Base-by-base conservation (phyloP, 2,329 filamentous ascomycete species). In the Clathrospora elynae region DNA sequence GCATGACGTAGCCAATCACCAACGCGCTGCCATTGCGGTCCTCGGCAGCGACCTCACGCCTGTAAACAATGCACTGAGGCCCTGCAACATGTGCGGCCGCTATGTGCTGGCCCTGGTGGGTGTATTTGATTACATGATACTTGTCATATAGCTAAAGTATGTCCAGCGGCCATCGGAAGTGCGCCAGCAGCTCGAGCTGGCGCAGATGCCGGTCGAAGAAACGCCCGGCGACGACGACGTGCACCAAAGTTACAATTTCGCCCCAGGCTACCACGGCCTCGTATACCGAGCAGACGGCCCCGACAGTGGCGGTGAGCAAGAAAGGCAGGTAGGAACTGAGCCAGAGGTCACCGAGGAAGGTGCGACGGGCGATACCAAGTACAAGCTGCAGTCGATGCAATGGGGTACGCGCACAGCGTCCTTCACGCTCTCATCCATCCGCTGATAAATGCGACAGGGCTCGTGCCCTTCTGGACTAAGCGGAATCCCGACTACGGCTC, bases 381-480 rank as follows among this genome's bases (percentile, higher is more conserved):
- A 95, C 74, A 92, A 88, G 68, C 75, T 99, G 6, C 90, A 96
- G 67, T 79, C 84, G 2, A 97, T 97, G 88, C 92, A 90, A 78
- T 99, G 93, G 93, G 93, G 75, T 73, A n/a, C n/a, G n/a, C n/a
- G n/a, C n/a, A n/a, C n/a, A n/a, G n/a, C n/a, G n/a, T n/a, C n/a
- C n/a, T n/a, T n/a, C n/a, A n/a, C n/a, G n/a, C n/a, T n/a, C n/a
- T n/a, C n/a, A n/a, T n/a, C n/a, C n/a, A n/a, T n/a, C 32, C 30
- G 42, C 52, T 66, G 45, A 65, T 46, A 23, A 6, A 24, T 11
- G 17, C 23, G 9, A 7, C 28, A 75, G 73, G 92, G 0, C 78
- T 99, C 5, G 78, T 97, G 10, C 92, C 93, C 0, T 96, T 86
- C 70, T 97, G 92, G 92, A 95, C 88, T 3, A 95, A 92, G 73